Base-by-base conservation (phyloP, 306 rosid genomes). In the Quercus rubra region DNA sequence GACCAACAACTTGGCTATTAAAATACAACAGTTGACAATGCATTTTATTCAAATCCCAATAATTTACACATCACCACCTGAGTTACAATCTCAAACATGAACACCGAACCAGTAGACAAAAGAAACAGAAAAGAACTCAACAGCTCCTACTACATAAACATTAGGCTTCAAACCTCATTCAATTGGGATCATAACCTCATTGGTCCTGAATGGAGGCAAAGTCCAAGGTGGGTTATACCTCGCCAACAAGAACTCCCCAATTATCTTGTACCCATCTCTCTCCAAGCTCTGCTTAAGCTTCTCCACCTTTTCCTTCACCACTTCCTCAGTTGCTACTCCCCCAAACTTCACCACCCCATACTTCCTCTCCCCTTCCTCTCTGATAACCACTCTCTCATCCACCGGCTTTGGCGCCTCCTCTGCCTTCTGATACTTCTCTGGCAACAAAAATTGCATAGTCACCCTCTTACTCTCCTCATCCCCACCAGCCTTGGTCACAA, bases 221-320 rank as follows among this genome's bases (percentile, higher is more conserved):
- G 98, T 90, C 88, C 89, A 87, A 19, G 98, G 99, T 1, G 99
- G 99, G 51, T 92, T 95, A 56, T 90, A 92, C 90, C 99, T 95
- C 0, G 87, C 99, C 90, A 95, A 64, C 86, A 87, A 61, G 72
- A 73, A 85, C 71, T 95, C 92, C 19, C 96, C 99, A 67, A 70
- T 19, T 5, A 90, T 82, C 87, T 91, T 91, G 66, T 72, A 75
- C 75, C 97, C 98, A 86, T 95, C 99, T 76, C 79, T 90, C 86
- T 92, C 94, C 90, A 95, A 83, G 31, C 83, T 55, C 85, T 11
- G 27, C 82, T 75, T 92, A 27, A 95, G 84, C 77, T 71, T 90
- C 87, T 87, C 89, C 68, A 89, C 92, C 83, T 88, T 91, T 80
- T 86, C 86, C 57, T 28, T 84, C 82, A 95, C 97, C 77, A 86